Conservation (phyloP, 805 yeast genomes). For the Starmerella roubikii region DNA sequence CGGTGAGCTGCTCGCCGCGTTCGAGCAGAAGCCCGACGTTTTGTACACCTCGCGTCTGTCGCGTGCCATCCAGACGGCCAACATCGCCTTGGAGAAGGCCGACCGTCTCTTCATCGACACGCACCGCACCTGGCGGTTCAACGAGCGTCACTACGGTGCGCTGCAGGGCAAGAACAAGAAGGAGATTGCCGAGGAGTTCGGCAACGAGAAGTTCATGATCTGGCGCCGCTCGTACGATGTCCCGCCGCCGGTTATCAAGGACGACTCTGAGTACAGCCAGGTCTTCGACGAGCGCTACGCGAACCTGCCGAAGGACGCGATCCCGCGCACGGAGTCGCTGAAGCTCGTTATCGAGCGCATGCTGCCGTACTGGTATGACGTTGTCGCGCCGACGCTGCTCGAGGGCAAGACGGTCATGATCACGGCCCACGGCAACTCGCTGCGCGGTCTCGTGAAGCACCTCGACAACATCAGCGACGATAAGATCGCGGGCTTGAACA, state of each 20-base stretch:
- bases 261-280: conserved; percentile 71
- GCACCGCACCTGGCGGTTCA: conserved; percentile 92
- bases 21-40: conserved; percentile 72
- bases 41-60: conserved; percentile 81
- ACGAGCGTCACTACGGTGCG: conserved; percentile 99
- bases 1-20: conserved; percentile 80
- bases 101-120: conserved; percentile 86
- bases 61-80: conserved; percentile 95
- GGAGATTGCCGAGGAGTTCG: conserved; percentile 72
- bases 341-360: conserved; percentile 90
- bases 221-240: conserved; percentile 97
- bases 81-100: conserved; percentile 78
- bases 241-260: conserved; percentile 85
- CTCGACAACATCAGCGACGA: conserved; percentile 85
- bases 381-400: conserved; percentile 70
- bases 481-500: conserved; percentile 86
- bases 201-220: conserved; percentile 84
- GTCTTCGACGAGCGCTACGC: conserved; percentile 72
- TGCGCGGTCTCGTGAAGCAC: conserved; percentile 92
- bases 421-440: conserved; percentile 97
- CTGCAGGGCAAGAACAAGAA: conserved; percentile 98
- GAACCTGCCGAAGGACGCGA: conserved; percentile 67
- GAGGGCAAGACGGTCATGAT: conserved; percentile 80
- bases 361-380: conserved; percentile 94
- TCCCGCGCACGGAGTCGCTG: conserved; percentile 91